A percentile compares a stretch with the other conserved stretches of the same genome.
Evolutionary conservation across 139 green algal genomes (phyloP).

Genomic region (Ulvella scutata): DNA sequence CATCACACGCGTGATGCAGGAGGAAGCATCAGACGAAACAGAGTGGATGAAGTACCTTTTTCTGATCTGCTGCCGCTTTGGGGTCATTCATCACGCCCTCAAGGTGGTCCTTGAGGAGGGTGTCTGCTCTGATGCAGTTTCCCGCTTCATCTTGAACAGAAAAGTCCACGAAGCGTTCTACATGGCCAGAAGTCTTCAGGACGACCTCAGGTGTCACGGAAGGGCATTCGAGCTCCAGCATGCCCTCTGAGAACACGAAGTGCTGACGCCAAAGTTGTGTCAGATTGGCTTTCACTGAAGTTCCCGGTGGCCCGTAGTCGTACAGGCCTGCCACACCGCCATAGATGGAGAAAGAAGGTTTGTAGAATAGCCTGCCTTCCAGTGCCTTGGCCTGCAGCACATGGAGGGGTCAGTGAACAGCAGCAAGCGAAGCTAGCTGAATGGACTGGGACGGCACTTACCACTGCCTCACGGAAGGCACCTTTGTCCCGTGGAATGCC

Average conservation of each 20-base stretch:
- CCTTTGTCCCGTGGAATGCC: neutral
- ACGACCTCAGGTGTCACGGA: conserved; percentile 91
- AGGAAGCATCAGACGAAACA: no score
- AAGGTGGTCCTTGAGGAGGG: conserved; percentile 77
- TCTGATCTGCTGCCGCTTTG: conserved; percentile 26
- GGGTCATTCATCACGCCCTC: conserved; percentile 67
- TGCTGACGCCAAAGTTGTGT: conserved; percentile 81
- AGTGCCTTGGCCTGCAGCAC: conserved; percentile 54
- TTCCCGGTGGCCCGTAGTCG: conserved; percentile 94
- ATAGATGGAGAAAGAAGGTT: conserved; percentile 98
- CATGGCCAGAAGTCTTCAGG: conserved; percentile 85
- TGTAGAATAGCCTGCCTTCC: conserved; percentile 87
- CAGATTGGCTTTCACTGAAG: conserved; percentile 93
- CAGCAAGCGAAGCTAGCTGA: no score
- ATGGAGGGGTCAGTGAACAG: no score
- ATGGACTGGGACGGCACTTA: neutral
- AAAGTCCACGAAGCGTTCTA: conserved; percentile 94
- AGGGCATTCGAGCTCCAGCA: conserved; percentile 97
- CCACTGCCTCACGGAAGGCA: neutral
- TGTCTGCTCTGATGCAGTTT: conserved; percentile 86
- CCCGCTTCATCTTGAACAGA: conserved; percentile 7
- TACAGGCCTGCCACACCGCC: conserved; percentile 89
- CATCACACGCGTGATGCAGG: no score
- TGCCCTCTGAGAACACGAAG: conserved; percentile 95
- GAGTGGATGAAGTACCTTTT: no score